These are phyloP conservation scores for Rhinocladiella similis DNA, from an alignment of 2,329 filamentous ascomycete species.

Conservation along the genomic window DNA sequence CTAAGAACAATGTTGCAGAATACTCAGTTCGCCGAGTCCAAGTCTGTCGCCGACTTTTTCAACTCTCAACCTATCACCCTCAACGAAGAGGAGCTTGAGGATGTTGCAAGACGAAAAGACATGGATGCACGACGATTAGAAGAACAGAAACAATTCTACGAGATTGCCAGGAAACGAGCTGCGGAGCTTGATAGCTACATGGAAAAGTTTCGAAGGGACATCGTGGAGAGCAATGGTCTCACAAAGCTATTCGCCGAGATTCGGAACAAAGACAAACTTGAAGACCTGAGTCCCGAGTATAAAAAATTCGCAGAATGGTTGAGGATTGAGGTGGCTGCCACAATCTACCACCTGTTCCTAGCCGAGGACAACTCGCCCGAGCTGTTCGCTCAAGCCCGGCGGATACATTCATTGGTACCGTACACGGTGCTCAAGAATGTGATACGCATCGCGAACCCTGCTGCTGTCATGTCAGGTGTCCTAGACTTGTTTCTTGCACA, in stretches of 20 bases:
- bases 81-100: constrained; percentile 78
- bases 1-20: constrained; percentile 84
- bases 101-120: constrained; percentile 75
- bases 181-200: constrained; percentile 96
- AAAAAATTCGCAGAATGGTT: constrained; percentile 98
- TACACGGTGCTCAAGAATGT: constrained; percentile 95
- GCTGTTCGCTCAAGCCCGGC: constrained; percentile 87
- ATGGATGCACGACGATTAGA: constrained; percentile 87
- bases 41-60: constrained; percentile 81
- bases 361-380: constrained; percentile 98
- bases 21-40: constrained; percentile 77
- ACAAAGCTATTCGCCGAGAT: constrained; percentile 93
- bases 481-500: constrained; percentile 95
- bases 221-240: constrained; percentile 75
- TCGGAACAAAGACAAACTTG: constrained; percentile 81
- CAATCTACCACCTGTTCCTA: constrained; percentile 94
- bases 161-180: constrained; percentile 86
- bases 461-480: constrained; percentile 93
- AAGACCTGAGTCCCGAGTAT: constrained; percentile 89
- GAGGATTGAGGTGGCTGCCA: constrained; percentile 93
- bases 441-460: constrained; percentile 93
- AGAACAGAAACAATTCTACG: constrained; percentile 92
- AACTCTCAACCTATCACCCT: constrained; percentile 69
- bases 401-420: constrained; percentile 91
- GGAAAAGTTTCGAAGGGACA: constrained; percentile 73